Percentiles rank a stretch among this genome's conserved stretches.
phyloP scores from a whole-genome alignment of 768 basidiomycete genomes.

The Hygrophoropsis aurantiaca region DNA sequence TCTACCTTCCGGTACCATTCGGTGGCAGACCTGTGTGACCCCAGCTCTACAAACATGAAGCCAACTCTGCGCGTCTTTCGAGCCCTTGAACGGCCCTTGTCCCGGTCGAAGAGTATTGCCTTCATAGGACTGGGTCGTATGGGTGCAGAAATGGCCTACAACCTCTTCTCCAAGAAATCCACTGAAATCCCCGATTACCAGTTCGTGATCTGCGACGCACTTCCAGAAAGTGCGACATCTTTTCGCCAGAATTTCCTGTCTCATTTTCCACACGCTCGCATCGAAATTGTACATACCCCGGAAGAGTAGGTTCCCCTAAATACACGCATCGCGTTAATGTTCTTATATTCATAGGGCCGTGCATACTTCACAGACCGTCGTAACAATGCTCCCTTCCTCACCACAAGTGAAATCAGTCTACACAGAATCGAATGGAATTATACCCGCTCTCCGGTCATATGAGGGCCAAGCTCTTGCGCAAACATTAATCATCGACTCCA shows the following conservation, averaged over 20 bases:
- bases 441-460: conserved; percentile 59
- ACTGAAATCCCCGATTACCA: conserved; percentile 49
- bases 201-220: conserved; percentile 80
- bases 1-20: too few relatives aligned
- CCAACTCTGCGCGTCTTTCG: conserved; percentile 46
- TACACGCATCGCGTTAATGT: conserved; percentile 1
- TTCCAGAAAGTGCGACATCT: conserved; percentile 52
- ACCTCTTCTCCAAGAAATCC: conserved; percentile 76
- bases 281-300: conserved; percentile 62
- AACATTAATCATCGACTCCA: conserved; percentile 85
- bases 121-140: conserved; percentile 89
- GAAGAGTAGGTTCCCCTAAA: conserved; percentile 58
- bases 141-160: conserved; percentile 86
- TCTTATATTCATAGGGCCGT: conserved; percentile 50
- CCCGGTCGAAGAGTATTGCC: conserved; percentile 54
- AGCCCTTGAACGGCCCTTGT: conserved; percentile 30
- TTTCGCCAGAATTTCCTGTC: conserved; percentile 58
- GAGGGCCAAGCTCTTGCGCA: conserved; percentile 31
- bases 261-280: conserved; percentile 57
- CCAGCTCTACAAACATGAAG: conserved; percentile 41
- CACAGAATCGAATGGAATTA: conserved; percentile 54
- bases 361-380: conserved; percentile 58
- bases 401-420: conserved; percentile 85
- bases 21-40: neutral
- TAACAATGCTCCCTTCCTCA: conserved; percentile 93